Evolutionary conservation across 352 stramenopile genomes (phyloP).

Genomic region (Phytophthora uliginosa): DNA sequence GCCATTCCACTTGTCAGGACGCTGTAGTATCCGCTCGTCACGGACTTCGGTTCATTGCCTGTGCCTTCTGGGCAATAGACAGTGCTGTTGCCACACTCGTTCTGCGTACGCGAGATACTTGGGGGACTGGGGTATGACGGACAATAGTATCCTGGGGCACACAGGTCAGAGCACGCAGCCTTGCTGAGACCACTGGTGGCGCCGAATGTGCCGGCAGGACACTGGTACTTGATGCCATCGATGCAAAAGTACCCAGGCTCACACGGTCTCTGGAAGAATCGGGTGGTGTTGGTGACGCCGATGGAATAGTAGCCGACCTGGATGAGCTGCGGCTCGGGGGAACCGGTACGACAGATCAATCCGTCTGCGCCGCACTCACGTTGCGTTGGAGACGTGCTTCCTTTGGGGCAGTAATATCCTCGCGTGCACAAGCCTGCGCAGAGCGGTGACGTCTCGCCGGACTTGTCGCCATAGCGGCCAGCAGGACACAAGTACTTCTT

Average conservation of each 20-base stretch:
- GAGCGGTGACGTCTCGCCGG: conserved; percentile 57
- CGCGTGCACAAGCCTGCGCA: conserved; percentile 71
- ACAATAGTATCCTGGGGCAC: conserved; percentile 76
- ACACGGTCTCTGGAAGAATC: conserved; percentile 72
- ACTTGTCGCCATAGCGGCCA: conserved; percentile 60
- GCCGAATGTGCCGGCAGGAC: conserved; percentile 80
- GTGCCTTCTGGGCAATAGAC: conserved; percentile 73
- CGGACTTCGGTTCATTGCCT: conserved; percentile 52
- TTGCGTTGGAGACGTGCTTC: conserved; percentile 53
- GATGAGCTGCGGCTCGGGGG: conserved; percentile 39
- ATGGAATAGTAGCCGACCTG: conserved; percentile 75
- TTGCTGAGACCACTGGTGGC: conserved; percentile 45
- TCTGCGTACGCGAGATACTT: conserved; percentile 52
- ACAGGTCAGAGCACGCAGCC: conserved; percentile 66
- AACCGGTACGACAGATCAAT: conserved; percentile 68
- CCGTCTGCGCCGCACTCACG: conserved; percentile 51
- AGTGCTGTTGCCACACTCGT: conserved; percentile 57
- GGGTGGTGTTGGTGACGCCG: conserved; percentile 62
- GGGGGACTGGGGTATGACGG: conserved; percentile 61
- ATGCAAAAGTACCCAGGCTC: conserved; percentile 83
- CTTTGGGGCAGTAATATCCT: conserved; percentile 74
- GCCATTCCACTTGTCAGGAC: conserved; percentile 48
- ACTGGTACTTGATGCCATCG: conserved; percentile 73
- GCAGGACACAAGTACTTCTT: conserved; percentile 65
- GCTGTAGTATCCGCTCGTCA: conserved; percentile 64